Evolutionary conservation across 2,329 filamentous ascomycete genomes (phyloP), one percentile per base, ranked within the genome.

Genomic region (Chrysosphaeria jannelii): DNA sequence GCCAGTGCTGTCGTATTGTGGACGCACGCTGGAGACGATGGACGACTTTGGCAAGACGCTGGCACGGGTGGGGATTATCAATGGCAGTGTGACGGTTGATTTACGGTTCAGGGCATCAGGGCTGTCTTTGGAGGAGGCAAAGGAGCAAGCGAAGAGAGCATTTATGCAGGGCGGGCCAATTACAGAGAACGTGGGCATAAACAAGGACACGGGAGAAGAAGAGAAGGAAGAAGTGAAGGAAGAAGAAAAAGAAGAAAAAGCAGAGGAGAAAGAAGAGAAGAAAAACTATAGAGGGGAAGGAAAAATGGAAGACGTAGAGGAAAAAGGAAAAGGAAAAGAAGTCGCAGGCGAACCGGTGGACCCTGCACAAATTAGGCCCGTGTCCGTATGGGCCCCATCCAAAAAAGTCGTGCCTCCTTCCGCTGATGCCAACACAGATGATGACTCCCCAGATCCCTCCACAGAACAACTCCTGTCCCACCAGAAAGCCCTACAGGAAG

Each of bases 11-110:
- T 69, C 79, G 31, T 59, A 90, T 30, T 68, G 89, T 56, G 74
- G 70, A 7, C 57, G 74, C 35, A 74, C 81, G 33, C 45, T 90
- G 10, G 57, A 66, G 3, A 64, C 59, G 0, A 74, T 93, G 35
- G 51, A 52, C 10, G 79, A 88, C 36, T 55, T 93, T 27, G 76
- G 91, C 41, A 89, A 89, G 51, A 79, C 75, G 1, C 45, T 97
- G 21, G 66, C 65, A 5, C 75, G 90, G 40, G 48, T 93, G 10
- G 85, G 85, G 0, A 68, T 88, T 36, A 88, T 79, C 38, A 68
- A 62, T 22, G 81, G 85, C 5, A 81, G 59, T 36, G 66, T 74
- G 4, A 46, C 90, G 26, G 53, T 97, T 25, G 59, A 74, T 27
- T 45, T 97, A 28, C 63, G 53, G 16, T 93, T 81, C 45, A 64